Evolutionary conservation across 805 yeast species (phyloP), one percentile per base, ranked within the genome.

Genomic region (Suhomyces emberorum): DNA sequence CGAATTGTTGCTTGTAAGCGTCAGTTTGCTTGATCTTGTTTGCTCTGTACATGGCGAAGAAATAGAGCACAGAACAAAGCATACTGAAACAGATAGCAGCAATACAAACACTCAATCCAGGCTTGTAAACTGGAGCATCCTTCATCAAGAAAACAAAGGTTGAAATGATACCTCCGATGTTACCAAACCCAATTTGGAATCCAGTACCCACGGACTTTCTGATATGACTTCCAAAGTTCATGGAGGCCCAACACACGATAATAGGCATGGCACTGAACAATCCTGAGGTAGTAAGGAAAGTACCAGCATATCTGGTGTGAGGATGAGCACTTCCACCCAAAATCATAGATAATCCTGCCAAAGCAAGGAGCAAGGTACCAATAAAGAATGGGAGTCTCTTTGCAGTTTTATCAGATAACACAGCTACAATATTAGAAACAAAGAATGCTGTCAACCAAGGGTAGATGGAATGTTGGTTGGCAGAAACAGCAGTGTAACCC

Each of bases 391-490:
- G 69, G 15, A 72, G 54, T 61, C 88, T 69, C 31, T 54, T 51
- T 42, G 72, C 65, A 15, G 63, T 35, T 31, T 52, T 58, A 55
- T 87, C 95, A 57, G 35, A 50, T 56, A 36, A 43, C 8, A 69
- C 63, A 0, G 95, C 91, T n/a, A 73, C 44, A 3, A 76, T 49
- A 61, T 81, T 79, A 28, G 81, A 74, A 21, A 74, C 63, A 4
- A 82, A 88, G 51, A 87, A 83, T 0, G 95, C 85, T 19, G 72
- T 63, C 28, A 85, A 68, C 89, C 95, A 88, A 15, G 95, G 95
- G 47, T 87, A 88, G 32, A 88, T 85, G 0, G 95, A 83, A 61
- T 81, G 81, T 37, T 82, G 74, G 58, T 88, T 88, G 7, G 95
- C 91, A 38, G 74, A 67, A 49, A 79, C 82, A 3, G 86, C 80